phyloP scores from a whole-genome alignment of 2,329 filamentous ascomycete genomes.

The Penicillium sp. region DNA sequence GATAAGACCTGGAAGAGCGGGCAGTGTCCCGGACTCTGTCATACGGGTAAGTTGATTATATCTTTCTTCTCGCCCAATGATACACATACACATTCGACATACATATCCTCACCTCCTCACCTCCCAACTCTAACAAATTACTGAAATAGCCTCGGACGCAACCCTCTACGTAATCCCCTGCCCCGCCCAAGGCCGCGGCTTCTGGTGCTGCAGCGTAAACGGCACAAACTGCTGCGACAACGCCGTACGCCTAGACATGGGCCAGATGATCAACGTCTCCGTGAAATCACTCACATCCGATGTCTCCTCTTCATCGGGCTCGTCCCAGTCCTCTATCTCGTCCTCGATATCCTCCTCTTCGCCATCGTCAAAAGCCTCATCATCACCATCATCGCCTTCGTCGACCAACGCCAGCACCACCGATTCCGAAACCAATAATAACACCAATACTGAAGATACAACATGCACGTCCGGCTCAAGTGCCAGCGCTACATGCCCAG shows the following conservation, averaged over 20 bases:
- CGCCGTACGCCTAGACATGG: background rate
- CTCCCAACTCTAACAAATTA: background rate
- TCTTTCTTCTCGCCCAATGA: background rate
- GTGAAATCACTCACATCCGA: background rate
- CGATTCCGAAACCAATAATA: background rate
- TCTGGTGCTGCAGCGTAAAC: conserved; percentile 3
- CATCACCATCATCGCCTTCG: background rate
- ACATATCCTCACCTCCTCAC: background rate
- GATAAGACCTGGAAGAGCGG: background rate
- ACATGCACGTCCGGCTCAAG: background rate
- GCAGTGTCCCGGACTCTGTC: background rate
- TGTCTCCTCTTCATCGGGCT: background rate
- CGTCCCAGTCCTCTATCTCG: background rate
- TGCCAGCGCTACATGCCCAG: background rate
- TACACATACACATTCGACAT: background rate
- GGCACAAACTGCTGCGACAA: background rate
- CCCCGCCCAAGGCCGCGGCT: background rate
- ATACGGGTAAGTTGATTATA: background rate
- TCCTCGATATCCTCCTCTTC: background rate
- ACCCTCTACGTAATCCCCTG: conserved; percentile 3
- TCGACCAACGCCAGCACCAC: background rate
- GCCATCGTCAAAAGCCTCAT: background rate
- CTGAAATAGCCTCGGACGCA: background rate
- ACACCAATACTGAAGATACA: background rate
- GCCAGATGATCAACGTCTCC: conserved; percentile 1